Evolutionary conservation across 352 stramenopile genomes (phyloP), one percentile per base, ranked within the genome.

Genomic region (Paralagenidium karlingii): DNA sequence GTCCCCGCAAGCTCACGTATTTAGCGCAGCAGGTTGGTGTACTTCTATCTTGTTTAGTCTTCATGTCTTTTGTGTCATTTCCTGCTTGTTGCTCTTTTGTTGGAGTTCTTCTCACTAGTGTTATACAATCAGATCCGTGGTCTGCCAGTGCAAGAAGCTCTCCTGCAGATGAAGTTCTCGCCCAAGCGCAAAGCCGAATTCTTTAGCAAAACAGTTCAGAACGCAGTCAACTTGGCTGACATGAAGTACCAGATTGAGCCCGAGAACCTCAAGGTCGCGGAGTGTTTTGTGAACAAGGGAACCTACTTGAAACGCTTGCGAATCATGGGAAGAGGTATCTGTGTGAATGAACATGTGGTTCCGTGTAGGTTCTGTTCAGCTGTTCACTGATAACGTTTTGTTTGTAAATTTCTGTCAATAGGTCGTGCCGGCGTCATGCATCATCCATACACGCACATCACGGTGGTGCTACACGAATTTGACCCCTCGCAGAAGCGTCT

Each of bases 171-270:
- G 67, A 82, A 86, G 61, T 87, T 88, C 47, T 90, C 76, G 43
- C 74, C 67, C 36, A 91, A 91, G 58, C 68, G 77, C 43, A 81
- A 79, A 58, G 71, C 74, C n/a, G 63, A 79, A 49, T 69, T 84
- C 45, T 71, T 88, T 34, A 59, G 69, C 53, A 86, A 87, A 67
- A 88, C 74, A 24, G 61, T 91, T 51, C 74, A 88, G 60, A 87
- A 88, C 53, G 77, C 77, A 22, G 66, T 91, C 51, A 91, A 91
- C 60, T 44, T 91, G 42, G 77, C 77, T 11, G 77, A 91, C 49
- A 91, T 91, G 45, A 82, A 85, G 53, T 86, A 85, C 60, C 68
- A 84, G 58, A 85, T 91, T 51, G 74, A 91, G 46, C 77, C 77
- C 3, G 58, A 79, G 45, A 87, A 87, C 51, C 60, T 91, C 38